These are phyloP conservation scores for Clarireedia monteithiana DNA, from an alignment of 2,329 filamentous ascomycete species.

Conservation along the genomic window DNA sequence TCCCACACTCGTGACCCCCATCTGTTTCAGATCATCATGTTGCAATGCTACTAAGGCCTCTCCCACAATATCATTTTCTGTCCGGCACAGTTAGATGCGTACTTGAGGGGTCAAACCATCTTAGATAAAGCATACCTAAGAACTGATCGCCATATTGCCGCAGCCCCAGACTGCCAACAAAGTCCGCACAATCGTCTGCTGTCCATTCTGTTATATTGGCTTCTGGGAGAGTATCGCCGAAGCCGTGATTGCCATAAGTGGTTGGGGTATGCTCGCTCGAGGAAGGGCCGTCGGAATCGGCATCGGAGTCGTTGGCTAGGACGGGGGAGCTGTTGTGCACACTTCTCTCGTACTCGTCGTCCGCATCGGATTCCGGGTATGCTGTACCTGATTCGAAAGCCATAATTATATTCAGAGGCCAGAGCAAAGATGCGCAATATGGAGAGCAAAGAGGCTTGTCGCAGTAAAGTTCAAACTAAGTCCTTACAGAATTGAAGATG, in stretches of 20 bases:
- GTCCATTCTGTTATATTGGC: constrained; percentile 75
- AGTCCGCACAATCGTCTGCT: constrained; percentile 83
- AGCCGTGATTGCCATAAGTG: constrained; percentile 61
- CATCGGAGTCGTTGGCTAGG: constrained; percentile 57
- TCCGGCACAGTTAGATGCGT: constrained; percentile 12
- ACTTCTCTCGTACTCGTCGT: constrained; percentile 76
- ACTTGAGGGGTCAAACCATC: neutral
- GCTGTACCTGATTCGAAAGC: constrained; percentile 58
- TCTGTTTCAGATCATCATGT: constrained; percentile 90
- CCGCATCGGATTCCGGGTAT: constrained; percentile 73
- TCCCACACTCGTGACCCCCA: constrained; percentile 87
- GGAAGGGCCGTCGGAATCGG: constrained; percentile 64
- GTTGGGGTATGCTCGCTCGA: constrained; percentile 67
- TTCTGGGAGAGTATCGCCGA: constrained; percentile 60
- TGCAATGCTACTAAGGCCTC: constrained; percentile 82
- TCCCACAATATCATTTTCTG: constrained; percentile 91
- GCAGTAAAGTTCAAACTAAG: constrained; percentile 5
- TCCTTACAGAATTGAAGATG: constrained; percentile 10
- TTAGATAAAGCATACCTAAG: constrained; percentile 52
- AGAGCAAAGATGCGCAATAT: constrained; percentile 3
- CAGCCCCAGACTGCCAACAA: constrained; percentile 71
- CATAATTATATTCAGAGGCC: constrained; percentile 26
- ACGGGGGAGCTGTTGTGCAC: constrained; percentile 60
- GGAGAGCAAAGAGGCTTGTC: constrained; percentile 6
- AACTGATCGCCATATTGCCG: constrained; percentile 77